phyloP scores from a whole-genome alignment of 768 basidiomycete genomes.

The Mycena rosella region DNA sequence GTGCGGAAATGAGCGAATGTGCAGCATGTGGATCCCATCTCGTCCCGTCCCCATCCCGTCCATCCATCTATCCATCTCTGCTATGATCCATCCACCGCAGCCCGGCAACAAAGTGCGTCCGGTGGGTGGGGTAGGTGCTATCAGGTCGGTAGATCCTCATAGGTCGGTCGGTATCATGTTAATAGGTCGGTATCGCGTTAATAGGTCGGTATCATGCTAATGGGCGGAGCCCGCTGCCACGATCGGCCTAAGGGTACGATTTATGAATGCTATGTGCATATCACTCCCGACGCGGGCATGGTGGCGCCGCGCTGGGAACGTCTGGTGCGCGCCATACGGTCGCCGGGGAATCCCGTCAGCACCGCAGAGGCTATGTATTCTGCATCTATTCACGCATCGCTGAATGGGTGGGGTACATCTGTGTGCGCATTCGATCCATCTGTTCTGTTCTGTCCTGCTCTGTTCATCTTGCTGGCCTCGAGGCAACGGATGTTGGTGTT shows the following conservation, averaged over 20 bases:
- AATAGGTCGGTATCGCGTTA: constrained; percentile 12
- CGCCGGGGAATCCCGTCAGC: constrained; percentile 8
- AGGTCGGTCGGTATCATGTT: neutral
- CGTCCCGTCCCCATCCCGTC: too few species aligned
- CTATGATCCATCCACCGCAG: too few species aligned
- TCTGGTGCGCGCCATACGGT: constrained; percentile 4
- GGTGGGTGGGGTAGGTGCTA: constrained; percentile 2
- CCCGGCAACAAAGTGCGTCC: constrained; percentile 22
- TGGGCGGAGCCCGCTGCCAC: too few species aligned
- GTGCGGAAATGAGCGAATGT: constrained; percentile 30
- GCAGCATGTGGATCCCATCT: too few species aligned
- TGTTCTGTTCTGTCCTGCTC: constrained; percentile 12
- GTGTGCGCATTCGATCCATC: neutral
- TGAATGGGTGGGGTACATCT: too few species aligned
- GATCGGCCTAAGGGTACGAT: too few species aligned
- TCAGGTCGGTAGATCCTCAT: neutral
- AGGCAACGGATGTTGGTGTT: constrained; percentile 15
- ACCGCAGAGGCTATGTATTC: too few species aligned
- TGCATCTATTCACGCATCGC: neutral
- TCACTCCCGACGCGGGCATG: too few species aligned
- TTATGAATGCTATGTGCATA: neutral
- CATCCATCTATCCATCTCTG: neutral
- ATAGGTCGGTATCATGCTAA: constrained; percentile 11
- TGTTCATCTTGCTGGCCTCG: constrained; percentile 18
- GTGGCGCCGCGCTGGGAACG: constrained; percentile 13